Percentiles rank a stretch among this genome's conserved stretches.
Conservation (phyloP, 2,329 filamentous ascomycete species). For the Exophiala sp. region DNA sequence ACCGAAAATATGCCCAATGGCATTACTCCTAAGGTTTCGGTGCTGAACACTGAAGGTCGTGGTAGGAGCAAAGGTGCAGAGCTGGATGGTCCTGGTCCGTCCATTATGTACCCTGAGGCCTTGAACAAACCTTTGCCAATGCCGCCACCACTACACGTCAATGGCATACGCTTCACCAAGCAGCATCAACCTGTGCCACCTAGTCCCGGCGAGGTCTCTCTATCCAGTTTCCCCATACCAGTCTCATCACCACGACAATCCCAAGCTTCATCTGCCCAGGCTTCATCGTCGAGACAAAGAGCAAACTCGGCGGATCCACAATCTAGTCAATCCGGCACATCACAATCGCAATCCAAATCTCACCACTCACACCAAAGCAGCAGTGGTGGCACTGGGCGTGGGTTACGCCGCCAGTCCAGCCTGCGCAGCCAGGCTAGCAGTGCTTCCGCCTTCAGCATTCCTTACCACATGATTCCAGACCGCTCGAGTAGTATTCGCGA, state of each 20-base stretch:
- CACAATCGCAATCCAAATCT: neutral
- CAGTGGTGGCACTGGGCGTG: conserved; percentile 3
- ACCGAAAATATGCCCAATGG: neutral
- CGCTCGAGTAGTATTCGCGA: conserved; percentile 25
- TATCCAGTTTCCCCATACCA: conserved; percentile 22
- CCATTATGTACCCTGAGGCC: conserved; percentile 11
- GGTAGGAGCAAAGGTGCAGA: conserved; percentile 7
- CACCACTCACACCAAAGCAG: conserved; percentile 10
- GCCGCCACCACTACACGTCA: conserved; percentile 11
- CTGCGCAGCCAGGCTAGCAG: conserved; percentile 18
- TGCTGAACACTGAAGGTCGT: neutral
- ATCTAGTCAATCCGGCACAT: neutral
- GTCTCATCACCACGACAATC: conserved; percentile 16
- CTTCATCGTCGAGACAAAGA: neutral
- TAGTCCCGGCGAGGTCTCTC: conserved; percentile 22
- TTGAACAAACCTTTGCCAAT: conserved; percentile 7
- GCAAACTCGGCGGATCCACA: conserved; percentile 1
- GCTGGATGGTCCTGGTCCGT: conserved; percentile 19
- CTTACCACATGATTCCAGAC: conserved; percentile 26
- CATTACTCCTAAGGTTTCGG: neutral
- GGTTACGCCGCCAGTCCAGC: conserved; percentile 15
- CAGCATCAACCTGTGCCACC: conserved; percentile 12
- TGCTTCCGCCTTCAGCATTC: conserved; percentile 23
- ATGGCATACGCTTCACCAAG: conserved; percentile 5
- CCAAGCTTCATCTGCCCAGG: too few species aligned